A percentile compares a stretch with the other conserved stretches of the same genome.
Evolutionary conservation across 164 flowering plant species (phyloP).

Genomic region (Pachysandra terminalis): DNA sequence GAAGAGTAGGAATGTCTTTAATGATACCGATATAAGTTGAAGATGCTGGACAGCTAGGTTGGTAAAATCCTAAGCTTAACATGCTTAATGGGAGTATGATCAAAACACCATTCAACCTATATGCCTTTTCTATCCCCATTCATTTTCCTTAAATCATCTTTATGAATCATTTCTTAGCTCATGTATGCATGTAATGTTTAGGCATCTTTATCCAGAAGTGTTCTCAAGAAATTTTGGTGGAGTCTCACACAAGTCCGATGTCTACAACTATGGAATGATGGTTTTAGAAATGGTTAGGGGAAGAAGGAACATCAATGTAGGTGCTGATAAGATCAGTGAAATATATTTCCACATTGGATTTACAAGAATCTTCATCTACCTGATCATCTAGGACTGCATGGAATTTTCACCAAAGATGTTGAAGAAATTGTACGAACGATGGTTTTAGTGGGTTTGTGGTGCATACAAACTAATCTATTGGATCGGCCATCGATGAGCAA

Average conservation of each 20-base stretch:
- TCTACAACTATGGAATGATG: constrained; percentile 55
- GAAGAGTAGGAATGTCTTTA: too few species aligned
- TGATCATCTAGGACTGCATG: background rate
- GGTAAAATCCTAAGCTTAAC: too few species aligned
- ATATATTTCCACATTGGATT: constrained; percentile 41
- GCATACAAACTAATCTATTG: constrained; percentile 38
- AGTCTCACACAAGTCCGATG: constrained; percentile 28
- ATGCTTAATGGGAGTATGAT: too few species aligned
- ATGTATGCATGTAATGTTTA: too few species aligned
- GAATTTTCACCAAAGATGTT: background rate
- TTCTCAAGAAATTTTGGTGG: background rate
- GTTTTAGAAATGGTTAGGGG: constrained; percentile 46
- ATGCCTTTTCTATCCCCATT: too few species aligned
- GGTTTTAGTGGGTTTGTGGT: constrained; percentile 43
- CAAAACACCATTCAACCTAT: too few species aligned
- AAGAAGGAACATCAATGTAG: background rate
- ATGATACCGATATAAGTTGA: too few species aligned
- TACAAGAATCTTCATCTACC: constrained; percentile 7
- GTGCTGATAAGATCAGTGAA: constrained; percentile 14
- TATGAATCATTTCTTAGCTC: too few species aligned
- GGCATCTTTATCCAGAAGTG: too few species aligned
- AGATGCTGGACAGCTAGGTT: too few species aligned
- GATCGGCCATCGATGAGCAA: constrained; percentile 32
- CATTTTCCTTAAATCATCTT: too few species aligned
- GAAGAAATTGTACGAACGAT: constrained; percentile 23